Conservation (phyloP, 495 filamentous ascomycete species). For the Penicillium chermesinum region DNA sequence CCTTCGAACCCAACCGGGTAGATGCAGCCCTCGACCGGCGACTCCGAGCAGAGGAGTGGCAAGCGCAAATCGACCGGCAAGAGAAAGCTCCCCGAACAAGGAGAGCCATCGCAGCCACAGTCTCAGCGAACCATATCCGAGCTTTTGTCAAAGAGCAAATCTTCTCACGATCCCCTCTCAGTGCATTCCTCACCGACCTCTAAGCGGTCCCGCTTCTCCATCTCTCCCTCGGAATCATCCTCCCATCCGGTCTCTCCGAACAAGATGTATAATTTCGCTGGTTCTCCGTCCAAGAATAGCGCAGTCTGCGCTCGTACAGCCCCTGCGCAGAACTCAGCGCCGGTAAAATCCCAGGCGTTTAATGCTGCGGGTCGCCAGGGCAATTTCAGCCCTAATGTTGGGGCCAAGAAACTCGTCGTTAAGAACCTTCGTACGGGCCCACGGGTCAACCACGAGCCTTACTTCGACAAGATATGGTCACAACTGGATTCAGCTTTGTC, state of each 20-base stretch:
- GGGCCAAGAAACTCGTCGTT: conserved; percentile 77
- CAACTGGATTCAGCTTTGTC: conserved; percentile 68
- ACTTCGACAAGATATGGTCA: conserved; percentile 65
- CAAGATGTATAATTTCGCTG: conserved; percentile 48
- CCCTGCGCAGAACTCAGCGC: conserved; percentile 12
- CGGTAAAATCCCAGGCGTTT: conserved; percentile 22
- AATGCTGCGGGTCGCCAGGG: conserved; percentile 26
- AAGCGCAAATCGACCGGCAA: conserved; percentile 46
- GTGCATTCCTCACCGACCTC: conserved; percentile 24
- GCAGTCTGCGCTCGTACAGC: conserved; percentile 24
- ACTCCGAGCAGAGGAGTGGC: conserved; percentile 44
- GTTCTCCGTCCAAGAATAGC: conserved; percentile 28
- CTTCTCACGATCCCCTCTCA: conserved; percentile 12
- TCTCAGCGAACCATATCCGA: conserved; percentile 48
- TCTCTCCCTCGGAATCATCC: conserved; percentile 21
- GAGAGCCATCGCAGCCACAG: conserved; percentile 31
- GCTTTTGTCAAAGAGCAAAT: conserved; percentile 35
- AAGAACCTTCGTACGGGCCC: conserved; percentile 71
- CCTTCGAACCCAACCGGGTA: conserved; percentile 38
- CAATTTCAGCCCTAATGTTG: conserved; percentile 44
- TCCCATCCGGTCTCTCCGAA: conserved; percentile 22
- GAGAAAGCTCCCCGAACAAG: conserved; percentile 43
- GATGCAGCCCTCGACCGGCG: conserved; percentile 43
- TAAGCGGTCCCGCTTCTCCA: conserved; percentile 41
- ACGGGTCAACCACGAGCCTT: conserved; percentile 57